These are phyloP conservation scores for Cercospora zeae-maydis DNA, from an alignment of 2,329 filamentous ascomycete species.

Conservation along the genomic window DNA sequence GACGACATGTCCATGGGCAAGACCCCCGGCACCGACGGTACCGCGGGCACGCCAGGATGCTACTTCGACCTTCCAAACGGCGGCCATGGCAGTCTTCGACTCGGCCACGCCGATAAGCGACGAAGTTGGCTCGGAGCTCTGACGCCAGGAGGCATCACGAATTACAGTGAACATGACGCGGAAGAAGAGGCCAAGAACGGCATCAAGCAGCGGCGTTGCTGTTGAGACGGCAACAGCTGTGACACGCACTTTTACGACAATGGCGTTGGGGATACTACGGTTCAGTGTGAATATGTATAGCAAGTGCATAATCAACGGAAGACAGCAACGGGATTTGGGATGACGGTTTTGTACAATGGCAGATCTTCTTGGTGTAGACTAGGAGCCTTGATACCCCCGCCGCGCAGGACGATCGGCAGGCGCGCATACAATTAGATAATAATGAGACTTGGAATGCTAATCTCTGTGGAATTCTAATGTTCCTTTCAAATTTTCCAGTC, in stretches of 20 bases:
- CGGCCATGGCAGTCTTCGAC: conserved; percentile 57
- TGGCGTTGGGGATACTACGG: not conserved
- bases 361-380: not conserved
- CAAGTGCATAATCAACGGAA: not conserved
- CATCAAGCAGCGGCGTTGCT: conserved; percentile 29
- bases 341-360: not conserved
- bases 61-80: conserved; percentile 50
- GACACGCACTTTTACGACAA: not conserved
- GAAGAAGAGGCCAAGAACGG: conserved; percentile 27
- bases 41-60: conserved; percentile 34
- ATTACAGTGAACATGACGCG: conserved; percentile 26
- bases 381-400: not conserved
- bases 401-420: not conserved
- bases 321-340: not conserved
- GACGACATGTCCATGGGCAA: conserved; percentile 40
- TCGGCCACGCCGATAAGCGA: conserved; percentile 59
- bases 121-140: conserved; percentile 63
- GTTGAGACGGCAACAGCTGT: conserved; percentile 15
- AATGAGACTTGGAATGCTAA: not conserved
- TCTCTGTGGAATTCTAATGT: not conserved
- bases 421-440: not conserved
- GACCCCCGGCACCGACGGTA: conserved; percentile 43
- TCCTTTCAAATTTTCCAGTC: not conserved
- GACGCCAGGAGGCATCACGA: conserved; percentile 38
- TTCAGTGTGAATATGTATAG: not conserved